Evolutionary conservation across 2,329 filamentous ascomycete species (phyloP).

Genomic region (Fusarium sp.): DNA sequence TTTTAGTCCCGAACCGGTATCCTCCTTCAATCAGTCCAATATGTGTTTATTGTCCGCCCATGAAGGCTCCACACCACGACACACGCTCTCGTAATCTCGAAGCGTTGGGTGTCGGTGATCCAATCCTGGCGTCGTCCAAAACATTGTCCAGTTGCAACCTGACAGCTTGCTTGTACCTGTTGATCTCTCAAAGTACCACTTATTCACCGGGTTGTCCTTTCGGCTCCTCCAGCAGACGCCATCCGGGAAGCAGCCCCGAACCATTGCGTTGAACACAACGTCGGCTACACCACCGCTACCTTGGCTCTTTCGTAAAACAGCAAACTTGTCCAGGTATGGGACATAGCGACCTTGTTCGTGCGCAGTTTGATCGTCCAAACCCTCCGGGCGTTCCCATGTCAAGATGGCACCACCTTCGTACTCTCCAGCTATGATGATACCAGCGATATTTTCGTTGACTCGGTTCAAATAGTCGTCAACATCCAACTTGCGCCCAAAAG

Average conservation of each 20-base stretch:
- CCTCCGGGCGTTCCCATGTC: conserved; percentile 86
- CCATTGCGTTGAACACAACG: conserved; percentile 96
- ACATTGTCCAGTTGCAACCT: conserved; percentile 94
- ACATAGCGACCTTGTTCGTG: conserved; percentile 71
- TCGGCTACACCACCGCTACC: conserved; percentile 93
- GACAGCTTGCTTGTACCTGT: conserved; percentile 81
- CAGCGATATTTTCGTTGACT: conserved; percentile 82
- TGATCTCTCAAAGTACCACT: conserved; percentile 97
- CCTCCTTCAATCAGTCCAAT: conserved; percentile 56
- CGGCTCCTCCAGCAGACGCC: conserved; percentile 94
- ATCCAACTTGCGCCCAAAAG: conserved; percentile 85
- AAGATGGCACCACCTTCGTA: conserved; percentile 96
- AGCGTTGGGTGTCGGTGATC: conserved; percentile 63
- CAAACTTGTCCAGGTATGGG: conserved; percentile 97
- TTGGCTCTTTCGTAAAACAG: conserved; percentile 86
- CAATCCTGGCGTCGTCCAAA: conserved; percentile 84
- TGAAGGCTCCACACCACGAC: conserved; percentile 67
- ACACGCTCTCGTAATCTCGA: conserved; percentile 77
- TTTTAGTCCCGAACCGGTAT: not conserved
- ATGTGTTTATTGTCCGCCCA: conserved; percentile 68
- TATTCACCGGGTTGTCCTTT: conserved; percentile 93
- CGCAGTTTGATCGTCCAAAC: conserved; percentile 61
- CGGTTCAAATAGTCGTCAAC: conserved; percentile 81
- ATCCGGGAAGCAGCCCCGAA: conserved; percentile 82
- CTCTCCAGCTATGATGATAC: conserved; percentile 91